Evolutionary conservation across 495 filamentous ascomycete species (phyloP).

Genomic region (Apiosordaria backusii): DNA sequence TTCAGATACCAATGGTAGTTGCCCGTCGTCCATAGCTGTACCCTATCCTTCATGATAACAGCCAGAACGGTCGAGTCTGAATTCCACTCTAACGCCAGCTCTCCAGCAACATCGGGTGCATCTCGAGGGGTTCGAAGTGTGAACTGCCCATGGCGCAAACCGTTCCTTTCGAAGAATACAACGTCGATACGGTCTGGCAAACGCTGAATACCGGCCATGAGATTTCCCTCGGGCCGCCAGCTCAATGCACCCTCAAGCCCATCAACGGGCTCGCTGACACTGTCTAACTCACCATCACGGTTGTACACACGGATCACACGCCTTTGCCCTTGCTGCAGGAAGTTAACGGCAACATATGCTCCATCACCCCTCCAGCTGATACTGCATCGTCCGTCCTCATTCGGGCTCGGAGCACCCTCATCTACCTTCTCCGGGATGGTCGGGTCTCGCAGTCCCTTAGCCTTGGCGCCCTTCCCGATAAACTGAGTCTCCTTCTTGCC

Average conservation of each 20-base stretch:
- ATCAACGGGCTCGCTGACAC: constrained; percentile 91
- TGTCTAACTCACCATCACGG: constrained; percentile 83
- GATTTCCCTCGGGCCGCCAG: constrained; percentile 87
- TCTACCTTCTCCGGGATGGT: constrained; percentile 93
- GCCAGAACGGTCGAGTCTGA: constrained; percentile 87
- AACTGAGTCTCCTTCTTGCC: constrained; percentile 98
- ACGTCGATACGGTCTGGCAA: constrained; percentile 68
- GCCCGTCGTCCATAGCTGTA: constrained; percentile 94
- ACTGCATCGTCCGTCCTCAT: constrained; percentile 64
- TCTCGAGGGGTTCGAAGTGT: constrained; percentile 62
- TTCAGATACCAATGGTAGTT: constrained; percentile 99
- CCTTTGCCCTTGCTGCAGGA: constrained; percentile 59
- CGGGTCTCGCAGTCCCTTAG: constrained; percentile 84
- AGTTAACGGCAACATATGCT: constrained; percentile 83
- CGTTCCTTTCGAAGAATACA: constrained; percentile 95
- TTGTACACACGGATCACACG: constrained; percentile 85
- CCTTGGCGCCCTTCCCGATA: constrained; percentile 86
- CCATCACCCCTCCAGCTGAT: constrained; percentile 97
- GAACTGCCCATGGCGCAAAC: constrained; percentile 90
- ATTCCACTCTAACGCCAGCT: constrained; percentile 78
- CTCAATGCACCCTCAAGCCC: constrained; percentile 79
- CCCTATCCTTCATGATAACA: constrained; percentile 65
- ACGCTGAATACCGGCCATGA: constrained; percentile 80
- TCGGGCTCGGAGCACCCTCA: constrained; percentile 66
- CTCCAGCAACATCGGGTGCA: constrained; percentile 48